A percentile compares a stretch with the other conserved stretches of the same genome.
Conservation (phyloP, 2,329 filamentous ascomycete species). For the Cordyceps cateniannulata region DNA sequence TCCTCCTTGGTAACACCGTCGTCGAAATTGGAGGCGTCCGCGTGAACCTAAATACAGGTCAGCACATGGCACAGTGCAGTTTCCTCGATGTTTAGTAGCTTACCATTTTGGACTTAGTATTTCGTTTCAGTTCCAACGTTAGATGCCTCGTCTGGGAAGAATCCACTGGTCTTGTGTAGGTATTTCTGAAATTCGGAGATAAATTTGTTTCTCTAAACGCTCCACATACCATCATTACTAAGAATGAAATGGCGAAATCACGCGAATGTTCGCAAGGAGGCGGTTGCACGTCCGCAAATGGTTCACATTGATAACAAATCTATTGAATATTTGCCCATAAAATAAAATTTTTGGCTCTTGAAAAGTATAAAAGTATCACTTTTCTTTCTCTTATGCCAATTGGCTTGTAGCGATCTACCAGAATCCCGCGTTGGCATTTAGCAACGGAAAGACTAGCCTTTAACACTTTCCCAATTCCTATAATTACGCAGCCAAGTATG, state of each 20-base stretch:
- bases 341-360: no score
- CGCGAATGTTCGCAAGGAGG: not conserved
- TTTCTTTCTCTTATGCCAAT: no score
- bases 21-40: slow-evolving; percentile 70
- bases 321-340: not conserved
- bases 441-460: no score
- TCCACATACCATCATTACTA: slow-evolving; percentile 12
- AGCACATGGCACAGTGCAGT: not conserved
- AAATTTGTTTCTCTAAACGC: slow-evolving; percentile 4
- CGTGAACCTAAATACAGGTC: slow-evolving; percentile 55
- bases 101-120: slow-evolving; percentile 7
- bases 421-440: no score
- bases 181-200: not conserved
- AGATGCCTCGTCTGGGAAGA: not conserved
- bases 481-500: no score
- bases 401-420: no score
- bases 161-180: not conserved
- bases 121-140: not conserved
- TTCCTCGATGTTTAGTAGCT: not conserved
- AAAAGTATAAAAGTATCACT: no score
- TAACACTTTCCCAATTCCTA: no score
- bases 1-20: slow-evolving; percentile 61
- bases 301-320: not conserved
- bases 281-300: not conserved
- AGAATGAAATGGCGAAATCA: slow-evolving; percentile 8